Evolutionary conservation across 139 green algal genomes (phyloP).

Genomic region (Pseudopediastrum boryanum): DNA sequence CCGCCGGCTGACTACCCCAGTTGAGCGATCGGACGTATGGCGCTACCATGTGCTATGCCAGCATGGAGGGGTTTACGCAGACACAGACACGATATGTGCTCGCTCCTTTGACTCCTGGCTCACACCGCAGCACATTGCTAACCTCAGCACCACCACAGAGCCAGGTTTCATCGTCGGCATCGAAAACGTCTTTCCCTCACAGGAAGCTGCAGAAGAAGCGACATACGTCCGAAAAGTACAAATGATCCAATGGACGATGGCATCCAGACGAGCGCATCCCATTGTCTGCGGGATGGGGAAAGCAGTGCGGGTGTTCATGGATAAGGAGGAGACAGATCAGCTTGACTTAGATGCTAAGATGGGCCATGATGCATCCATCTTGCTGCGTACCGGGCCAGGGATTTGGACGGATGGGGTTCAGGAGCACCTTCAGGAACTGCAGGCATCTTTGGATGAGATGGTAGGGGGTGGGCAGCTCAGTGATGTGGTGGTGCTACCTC

Average conservation of each 20-base stretch:
- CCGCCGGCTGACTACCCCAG: slow-evolving; percentile 15
- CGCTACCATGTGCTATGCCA: slow-evolving; percentile 35
- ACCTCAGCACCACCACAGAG: slow-evolving; percentile 19
- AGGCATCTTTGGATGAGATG: slow-evolving; percentile 5
- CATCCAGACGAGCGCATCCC: slow-evolving; percentile 17
- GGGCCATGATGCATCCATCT: slow-evolving; percentile 29
- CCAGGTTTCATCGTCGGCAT: slow-evolving; percentile 24
- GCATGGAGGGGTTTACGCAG: slow-evolving; percentile 31
- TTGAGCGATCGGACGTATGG: slow-evolving; percentile 29
- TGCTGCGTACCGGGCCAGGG: slow-evolving; percentile 36
- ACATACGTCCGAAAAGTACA: slow-evolving; percentile 34
- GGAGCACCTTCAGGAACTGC: slow-evolving; percentile 10
- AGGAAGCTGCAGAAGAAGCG: slow-evolving; percentile 23
- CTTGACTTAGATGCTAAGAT: background rate
- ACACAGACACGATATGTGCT: slow-evolving; percentile 30
- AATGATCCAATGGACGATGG: slow-evolving; percentile 25
- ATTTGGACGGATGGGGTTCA: slow-evolving; percentile 30
- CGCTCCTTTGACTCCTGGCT: slow-evolving; percentile 7
- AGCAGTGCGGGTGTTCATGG: slow-evolving; percentile 3
- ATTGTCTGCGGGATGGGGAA: slow-evolving; percentile 29
- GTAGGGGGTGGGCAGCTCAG: slow-evolving; percentile 1
- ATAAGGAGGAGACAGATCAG: slow-evolving; percentile 3
- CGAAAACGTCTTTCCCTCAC: slow-evolving; percentile 24
- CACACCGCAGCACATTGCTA: too few relatives aligned
- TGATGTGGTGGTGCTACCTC: slow-evolving; percentile 36